These are phyloP conservation scores for Gynostemma pentaphyllum DNA, from an alignment of 306 rosid species.

Conservation along the genomic window DNA sequence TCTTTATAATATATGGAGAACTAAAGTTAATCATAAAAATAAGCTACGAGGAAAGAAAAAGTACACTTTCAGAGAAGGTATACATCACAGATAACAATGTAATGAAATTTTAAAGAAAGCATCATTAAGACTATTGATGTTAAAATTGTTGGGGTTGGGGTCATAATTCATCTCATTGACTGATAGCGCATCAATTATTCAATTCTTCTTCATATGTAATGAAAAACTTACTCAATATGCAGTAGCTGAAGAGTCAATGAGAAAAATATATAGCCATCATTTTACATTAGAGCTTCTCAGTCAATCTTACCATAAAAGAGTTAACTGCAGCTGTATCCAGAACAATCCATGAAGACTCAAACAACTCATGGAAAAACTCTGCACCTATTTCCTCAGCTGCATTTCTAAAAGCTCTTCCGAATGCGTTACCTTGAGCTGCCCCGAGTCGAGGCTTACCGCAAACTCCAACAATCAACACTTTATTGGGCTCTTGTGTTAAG, in stretches of 20 bases:
- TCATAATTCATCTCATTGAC: neutral
- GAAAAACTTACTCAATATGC: neutral
- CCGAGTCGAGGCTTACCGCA: slow-evolving; percentile 94
- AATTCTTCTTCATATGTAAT: slow-evolving; percentile 2
- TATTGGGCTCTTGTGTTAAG: slow-evolving; percentile 63
- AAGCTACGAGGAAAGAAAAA: neutral
- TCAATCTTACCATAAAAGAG: slow-evolving; percentile 83
- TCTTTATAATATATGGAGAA: neutral
- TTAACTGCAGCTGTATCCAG: slow-evolving; percentile 57
- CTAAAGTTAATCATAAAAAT: slow-evolving; percentile 1
- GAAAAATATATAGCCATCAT: slow-evolving; percentile 1
- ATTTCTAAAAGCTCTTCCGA: slow-evolving; percentile 68
- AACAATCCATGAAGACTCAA: slow-evolving; percentile 92
- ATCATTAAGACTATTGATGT: neutral
- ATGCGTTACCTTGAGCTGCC: slow-evolving; percentile 74
- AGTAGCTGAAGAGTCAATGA: no score
- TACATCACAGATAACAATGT: neutral
- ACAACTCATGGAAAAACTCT: slow-evolving; percentile 81
- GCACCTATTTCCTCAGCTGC: slow-evolving; percentile 70
- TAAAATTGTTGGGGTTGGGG: neutral
- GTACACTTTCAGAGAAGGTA: neutral
- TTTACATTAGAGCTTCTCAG: slow-evolving; percentile 58
- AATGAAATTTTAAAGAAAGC: neutral
- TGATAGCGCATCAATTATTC: neutral
- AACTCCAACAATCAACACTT: slow-evolving; percentile 78